Conservation (phyloP, 2,329 filamentous ascomycete genomes). For the Xylariales sp. region DNA sequence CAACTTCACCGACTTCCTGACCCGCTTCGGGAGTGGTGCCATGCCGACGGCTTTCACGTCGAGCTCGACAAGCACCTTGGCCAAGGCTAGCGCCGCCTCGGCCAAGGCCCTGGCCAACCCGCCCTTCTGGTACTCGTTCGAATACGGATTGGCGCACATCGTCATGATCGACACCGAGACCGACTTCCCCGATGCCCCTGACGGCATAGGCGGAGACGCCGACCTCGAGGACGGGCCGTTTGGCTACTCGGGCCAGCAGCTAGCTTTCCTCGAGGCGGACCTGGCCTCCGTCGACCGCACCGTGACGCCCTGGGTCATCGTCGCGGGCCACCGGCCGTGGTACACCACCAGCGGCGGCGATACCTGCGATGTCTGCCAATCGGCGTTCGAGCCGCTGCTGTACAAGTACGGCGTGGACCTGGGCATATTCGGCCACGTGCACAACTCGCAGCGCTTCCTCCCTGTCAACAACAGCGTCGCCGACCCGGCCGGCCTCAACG, state of each 20-base stretch:
- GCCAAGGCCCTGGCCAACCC: slow-evolving; percentile 42
- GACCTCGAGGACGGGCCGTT: slow-evolving; percentile 45
- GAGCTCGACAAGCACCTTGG: slow-evolving; percentile 35
- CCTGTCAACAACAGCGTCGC: slow-evolving; percentile 30
- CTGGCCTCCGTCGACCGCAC: slow-evolving; percentile 51
- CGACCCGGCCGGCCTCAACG: slow-evolving; percentile 30
- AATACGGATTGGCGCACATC: slow-evolving; percentile 53
- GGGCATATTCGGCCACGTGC: slow-evolving; percentile 52
- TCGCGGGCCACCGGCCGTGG: slow-evolving; percentile 41
- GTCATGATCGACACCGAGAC: slow-evolving; percentile 55
- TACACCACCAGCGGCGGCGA: slow-evolving; percentile 33
- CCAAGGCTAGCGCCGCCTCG: slow-evolving; percentile 38
- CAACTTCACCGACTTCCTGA: slow-evolving; percentile 58
- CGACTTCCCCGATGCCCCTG: slow-evolving; percentile 47
- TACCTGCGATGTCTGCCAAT: slow-evolving; percentile 41
- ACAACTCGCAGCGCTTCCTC: slow-evolving; percentile 52
- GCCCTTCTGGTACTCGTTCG: slow-evolving; percentile 57
- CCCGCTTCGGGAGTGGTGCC: slow-evolving; percentile 46
- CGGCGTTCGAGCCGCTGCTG: slow-evolving; percentile 48
- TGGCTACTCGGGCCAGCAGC: slow-evolving; percentile 42
- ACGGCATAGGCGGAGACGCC: slow-evolving; percentile 33
- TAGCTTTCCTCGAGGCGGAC: slow-evolving; percentile 50
- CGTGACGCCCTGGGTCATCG: slow-evolving; percentile 50
- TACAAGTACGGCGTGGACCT: slow-evolving; percentile 55
- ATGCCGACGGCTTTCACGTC: slow-evolving; percentile 49